Evolutionary conservation across 768 basidiomycete species (phyloP).

Genomic region (Filobasidium floriforme): DNA sequence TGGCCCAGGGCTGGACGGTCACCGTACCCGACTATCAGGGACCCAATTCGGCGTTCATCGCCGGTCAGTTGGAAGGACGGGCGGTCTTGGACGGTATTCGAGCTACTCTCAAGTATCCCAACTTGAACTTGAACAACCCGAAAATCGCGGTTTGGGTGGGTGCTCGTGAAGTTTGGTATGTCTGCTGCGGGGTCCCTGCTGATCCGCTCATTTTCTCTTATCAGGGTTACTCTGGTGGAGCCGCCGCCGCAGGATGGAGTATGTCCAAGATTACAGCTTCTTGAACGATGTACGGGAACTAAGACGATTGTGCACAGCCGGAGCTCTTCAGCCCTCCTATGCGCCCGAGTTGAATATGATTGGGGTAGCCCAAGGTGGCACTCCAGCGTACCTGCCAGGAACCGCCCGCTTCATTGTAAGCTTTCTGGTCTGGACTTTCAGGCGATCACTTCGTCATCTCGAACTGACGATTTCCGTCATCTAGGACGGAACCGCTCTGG

Average conservation of each 20-base stretch:
- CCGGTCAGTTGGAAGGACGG: slow-evolving; percentile 13
- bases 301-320: not conserved
- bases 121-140: slow-evolving; percentile 5
- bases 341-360: slow-evolving; percentile 13
- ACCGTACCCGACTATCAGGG: slow-evolving; percentile 15
- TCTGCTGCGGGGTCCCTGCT: not conserved
- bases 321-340: slow-evolving; percentile 7
- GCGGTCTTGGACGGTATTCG: slow-evolving; percentile 12
- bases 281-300: not conserved
- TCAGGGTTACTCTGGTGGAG: slow-evolving; percentile 16
- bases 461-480: no score
- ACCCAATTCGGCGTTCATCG: slow-evolving; percentile 17
- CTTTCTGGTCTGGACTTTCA: no score
- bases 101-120: slow-evolving; percentile 8
- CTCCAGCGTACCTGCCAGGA: no score
- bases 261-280: not conserved
- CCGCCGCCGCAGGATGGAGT: slow-evolving; percentile 15
- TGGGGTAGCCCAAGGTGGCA: no score
- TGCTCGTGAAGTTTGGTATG: not conserved
- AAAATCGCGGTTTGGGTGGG: slow-evolving; percentile 15
- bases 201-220: not conserved
- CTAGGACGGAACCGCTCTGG: no score
- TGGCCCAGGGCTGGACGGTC: slow-evolving; percentile 12
- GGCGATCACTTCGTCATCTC: no score
- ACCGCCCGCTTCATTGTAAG: no score